Base-by-base conservation (phyloP, 2,329 filamentous ascomycete species). In the Hypoxylon sp. region DNA sequence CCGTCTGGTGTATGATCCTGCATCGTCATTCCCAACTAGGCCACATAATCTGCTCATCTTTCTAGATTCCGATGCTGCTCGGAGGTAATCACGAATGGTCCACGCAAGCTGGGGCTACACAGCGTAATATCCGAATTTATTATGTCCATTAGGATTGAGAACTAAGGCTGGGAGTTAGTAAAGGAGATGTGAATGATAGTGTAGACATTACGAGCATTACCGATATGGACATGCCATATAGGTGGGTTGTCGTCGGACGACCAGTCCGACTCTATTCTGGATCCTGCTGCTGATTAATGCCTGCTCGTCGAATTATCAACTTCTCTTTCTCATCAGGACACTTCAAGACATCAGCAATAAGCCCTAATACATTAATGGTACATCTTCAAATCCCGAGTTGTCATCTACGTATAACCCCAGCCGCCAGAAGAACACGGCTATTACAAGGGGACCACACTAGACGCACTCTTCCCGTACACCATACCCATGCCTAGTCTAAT, bases 311-410 rank as follows among this genome's bases (percentile, higher is more conserved):
- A 8, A 37, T 55, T 20, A 30, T n/a, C 14, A 44, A n/a, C 7
- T 10, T 33, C 60, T 17, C 11, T 50, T 42, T 50, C 31, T 25
- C n/a, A 33, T 48, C n/a, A 7, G 25, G 37, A 22, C n/a, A 49
- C 37, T n/a, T 46, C 54, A 25, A 30, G 17, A 44, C 17, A 11
- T 17, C 17, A 8, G 40, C 8, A 44, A 20, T 44, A 44, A 5
- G 4, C 48, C 14, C 30, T 22, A 60, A 60, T 59, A 50, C 40
- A 44, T 17, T 56, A 56, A 14, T 49, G 49, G 27, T 56, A 56
- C 60, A 56, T 14, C n/a, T 54, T n/a, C 20, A 53, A 46, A 64
- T 31, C 54, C 54, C 46, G 54, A 58, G 44, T 35, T 17, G 17
- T 30, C 13, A 14, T 61, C 48, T 61, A 61, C 40, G 37, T 20